Evolutionary conservation across 2,329 filamentous ascomycete species (phyloP).

Genomic region (Chaetothyriales sp.): DNA sequence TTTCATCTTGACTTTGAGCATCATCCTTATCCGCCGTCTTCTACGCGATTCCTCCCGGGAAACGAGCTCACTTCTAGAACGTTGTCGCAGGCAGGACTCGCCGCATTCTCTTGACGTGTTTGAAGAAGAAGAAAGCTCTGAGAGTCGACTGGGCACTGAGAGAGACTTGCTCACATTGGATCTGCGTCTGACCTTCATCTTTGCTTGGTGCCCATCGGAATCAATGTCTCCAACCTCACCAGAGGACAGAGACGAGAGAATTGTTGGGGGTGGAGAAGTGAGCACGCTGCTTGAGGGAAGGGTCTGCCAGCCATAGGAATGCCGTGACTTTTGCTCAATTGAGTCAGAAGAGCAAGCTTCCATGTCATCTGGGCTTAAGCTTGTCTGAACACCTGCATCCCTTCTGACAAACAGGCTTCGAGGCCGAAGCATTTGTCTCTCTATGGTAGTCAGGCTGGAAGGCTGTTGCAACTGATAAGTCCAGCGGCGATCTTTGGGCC

Average conservation of each 20-base stretch:
- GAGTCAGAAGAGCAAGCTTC: neutral
- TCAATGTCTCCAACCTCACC: slow-evolving; percentile 15
- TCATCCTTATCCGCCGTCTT: slow-evolving; percentile 7
- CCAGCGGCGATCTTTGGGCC: slow-evolving; percentile 4
- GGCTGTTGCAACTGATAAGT: slow-evolving; percentile 9
- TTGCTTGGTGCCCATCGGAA: slow-evolving; percentile 7
- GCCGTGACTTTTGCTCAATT: neutral
- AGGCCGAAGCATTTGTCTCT: slow-evolving; percentile 10
- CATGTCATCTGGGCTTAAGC: neutral
- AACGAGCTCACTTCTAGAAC: slow-evolving; percentile 12
- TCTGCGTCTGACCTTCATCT: slow-evolving; percentile 8
- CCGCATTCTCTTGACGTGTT: neutral
- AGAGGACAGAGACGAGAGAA: slow-evolving; percentile 9
- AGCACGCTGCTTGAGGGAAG: slow-evolving; percentile 11
- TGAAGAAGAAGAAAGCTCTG: neutral
- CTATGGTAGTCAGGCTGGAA: slow-evolving; percentile 12
- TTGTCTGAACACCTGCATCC: slow-evolving; percentile 8
- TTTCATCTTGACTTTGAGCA: slow-evolving; percentile 9
- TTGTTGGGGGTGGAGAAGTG: slow-evolving; percentile 1
- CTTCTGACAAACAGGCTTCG: slow-evolving; percentile 15
- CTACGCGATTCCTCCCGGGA: slow-evolving; percentile 9
- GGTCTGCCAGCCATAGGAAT: slow-evolving; percentile 14
- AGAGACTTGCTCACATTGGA: slow-evolving; percentile 5
- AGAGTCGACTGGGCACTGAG: neutral
- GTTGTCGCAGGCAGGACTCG: slow-evolving; percentile 1